Evolutionary conservation across 139 green algal species (phyloP).

Genomic region (Prasinococcaceae sp.): DNA sequence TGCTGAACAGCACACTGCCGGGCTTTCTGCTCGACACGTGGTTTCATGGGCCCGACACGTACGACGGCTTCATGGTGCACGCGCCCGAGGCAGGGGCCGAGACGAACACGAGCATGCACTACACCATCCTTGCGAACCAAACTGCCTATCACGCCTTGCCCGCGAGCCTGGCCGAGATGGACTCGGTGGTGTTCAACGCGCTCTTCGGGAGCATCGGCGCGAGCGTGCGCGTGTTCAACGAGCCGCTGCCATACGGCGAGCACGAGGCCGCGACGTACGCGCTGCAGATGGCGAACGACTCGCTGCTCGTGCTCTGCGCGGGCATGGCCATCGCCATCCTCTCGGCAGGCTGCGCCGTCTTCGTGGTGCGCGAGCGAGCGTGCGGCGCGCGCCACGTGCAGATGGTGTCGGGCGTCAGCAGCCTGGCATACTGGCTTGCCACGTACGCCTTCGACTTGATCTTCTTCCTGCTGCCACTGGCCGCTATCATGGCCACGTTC

Average conservation of each 20-base stretch:
- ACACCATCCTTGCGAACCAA: slow-evolving; percentile 12
- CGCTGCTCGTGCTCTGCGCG: neutral
- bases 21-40: neutral
- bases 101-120: neutral
- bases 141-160: slow-evolving; percentile 14
- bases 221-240: neutral
- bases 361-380: slow-evolving; percentile 16
- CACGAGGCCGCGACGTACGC: neutral
- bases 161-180: neutral
- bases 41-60: slow-evolving; percentile 3
- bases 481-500: neutral
- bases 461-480: slow-evolving; percentile 1
- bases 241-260: neutral
- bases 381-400: slow-evolving; percentile 18
- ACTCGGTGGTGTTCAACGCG: slow-evolving; percentile 3
- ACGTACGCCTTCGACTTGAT: slow-evolving; percentile 26
- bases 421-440: slow-evolving; percentile 22
- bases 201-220: neutral
- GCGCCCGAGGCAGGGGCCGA: neutral
- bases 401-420: slow-evolving; percentile 27
- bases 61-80: neutral
- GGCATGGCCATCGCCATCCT: slow-evolving; percentile 9
- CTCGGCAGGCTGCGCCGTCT: slow-evolving; percentile 10
- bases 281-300: slow-evolving; percentile 2
- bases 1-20: neutral